These are phyloP conservation scores for Oryza punctata DNA, from an alignment of 176 grass and related monocot species.

Conservation along the genomic window DNA sequence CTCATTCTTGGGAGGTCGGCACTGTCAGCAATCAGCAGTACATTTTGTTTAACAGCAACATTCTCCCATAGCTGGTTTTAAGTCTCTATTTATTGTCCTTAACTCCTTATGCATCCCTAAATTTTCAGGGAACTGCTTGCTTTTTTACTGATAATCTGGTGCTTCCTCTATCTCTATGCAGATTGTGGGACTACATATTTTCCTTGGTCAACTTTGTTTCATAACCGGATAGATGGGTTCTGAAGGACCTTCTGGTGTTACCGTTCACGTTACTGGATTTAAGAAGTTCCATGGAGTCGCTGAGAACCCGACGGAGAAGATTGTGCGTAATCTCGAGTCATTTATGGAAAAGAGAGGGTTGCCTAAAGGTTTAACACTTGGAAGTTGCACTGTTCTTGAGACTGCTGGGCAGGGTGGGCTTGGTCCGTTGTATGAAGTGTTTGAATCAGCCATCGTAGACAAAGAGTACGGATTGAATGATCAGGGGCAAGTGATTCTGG, in stretches of 20 bases:
- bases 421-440: constrained; percentile 50
- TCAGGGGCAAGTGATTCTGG: constrained; percentile 57
- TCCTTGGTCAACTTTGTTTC: neutral
- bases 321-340: constrained; percentile 41
- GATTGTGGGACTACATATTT: neutral
- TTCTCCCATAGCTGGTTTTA: neutral
- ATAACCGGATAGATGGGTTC: constrained; percentile 48
- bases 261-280: constrained; percentile 58
- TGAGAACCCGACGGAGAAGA: constrained; percentile 61
- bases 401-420: constrained; percentile 70
- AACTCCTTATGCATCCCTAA: neutral
- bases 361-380: constrained; percentile 54
- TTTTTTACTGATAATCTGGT: neutral
- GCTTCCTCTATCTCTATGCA: neutral
- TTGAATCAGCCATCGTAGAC: constrained; percentile 44
- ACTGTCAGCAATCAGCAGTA: neutral
- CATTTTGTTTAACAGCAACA: neutral
- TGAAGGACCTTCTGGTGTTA: constrained; percentile 45
- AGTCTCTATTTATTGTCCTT: neutral
- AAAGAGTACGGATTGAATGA: constrained; percentile 22
- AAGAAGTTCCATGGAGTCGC: constrained; percentile 67
- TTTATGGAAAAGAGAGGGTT: constrained; percentile 54
- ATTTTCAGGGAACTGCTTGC: neutral
- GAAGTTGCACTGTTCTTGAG: constrained; percentile 70
- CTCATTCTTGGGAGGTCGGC: constrained; percentile 9